These are phyloP conservation scores for Taxawa tesnikishii DNA, from an alignment of 2,329 filamentous ascomycete species.

Conservation along the genomic window DNA sequence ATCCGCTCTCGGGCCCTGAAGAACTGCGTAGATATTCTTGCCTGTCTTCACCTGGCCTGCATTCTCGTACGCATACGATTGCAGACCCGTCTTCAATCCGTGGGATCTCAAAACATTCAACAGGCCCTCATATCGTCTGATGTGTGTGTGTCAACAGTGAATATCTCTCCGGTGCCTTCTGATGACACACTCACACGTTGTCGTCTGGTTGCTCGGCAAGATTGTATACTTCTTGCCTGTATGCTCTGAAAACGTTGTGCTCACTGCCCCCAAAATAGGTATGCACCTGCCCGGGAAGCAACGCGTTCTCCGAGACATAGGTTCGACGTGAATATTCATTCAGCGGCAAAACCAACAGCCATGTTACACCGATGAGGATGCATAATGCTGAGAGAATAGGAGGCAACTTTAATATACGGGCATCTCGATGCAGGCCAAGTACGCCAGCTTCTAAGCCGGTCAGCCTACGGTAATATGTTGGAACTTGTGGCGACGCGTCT, in stretches of 20 bases:
- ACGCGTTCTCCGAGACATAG: slow-evolving; percentile 95
- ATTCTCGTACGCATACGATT: slow-evolving; percentile 76
- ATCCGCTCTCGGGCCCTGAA: slow-evolving; percentile 88
- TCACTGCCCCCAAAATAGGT: slow-evolving; percentile 96
- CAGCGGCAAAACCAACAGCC: slow-evolving; percentile 81
- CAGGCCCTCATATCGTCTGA: slow-evolving; percentile 51
- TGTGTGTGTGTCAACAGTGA: slow-evolving; percentile 11
- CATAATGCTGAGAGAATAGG: slow-evolving; percentile 79
- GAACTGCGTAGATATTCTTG: slow-evolving; percentile 85
- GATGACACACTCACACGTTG: slow-evolving; percentile 20
- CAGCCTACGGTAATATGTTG: neutral
- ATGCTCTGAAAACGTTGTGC: slow-evolving; percentile 86
- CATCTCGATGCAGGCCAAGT: slow-evolving; percentile 64
- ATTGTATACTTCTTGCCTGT: slow-evolving; percentile 67
- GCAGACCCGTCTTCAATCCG: slow-evolving; percentile 76
- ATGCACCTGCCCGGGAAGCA: slow-evolving; percentile 90
- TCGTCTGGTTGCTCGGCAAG: slow-evolving; percentile 33
- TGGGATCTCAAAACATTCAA: slow-evolving; percentile 63
- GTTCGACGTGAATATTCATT: slow-evolving; percentile 84
- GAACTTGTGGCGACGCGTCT: neutral
- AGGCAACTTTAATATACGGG: slow-evolving; percentile 69
- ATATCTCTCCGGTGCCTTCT: neutral
- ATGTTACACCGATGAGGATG: slow-evolving; percentile 72
- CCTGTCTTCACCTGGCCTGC: slow-evolving; percentile 63
- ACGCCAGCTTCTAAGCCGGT: slow-evolving; percentile 35